Conservation (phyloP, 2,329 filamentous ascomycete genomes). For the Fusarium sp. region DNA sequence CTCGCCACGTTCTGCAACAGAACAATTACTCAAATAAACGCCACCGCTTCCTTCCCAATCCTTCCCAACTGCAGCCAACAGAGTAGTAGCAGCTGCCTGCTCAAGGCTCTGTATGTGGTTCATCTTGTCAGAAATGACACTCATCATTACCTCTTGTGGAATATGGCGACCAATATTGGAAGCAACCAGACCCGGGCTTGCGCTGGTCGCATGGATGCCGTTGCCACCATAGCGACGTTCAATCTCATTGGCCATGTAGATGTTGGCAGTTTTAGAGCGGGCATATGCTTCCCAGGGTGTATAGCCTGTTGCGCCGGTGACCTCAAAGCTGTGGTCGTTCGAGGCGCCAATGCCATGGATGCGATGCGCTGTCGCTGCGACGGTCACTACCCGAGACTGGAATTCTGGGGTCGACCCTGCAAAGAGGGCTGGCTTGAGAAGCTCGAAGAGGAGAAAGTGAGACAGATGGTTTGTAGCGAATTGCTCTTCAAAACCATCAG, state of each 20-base stretch:
- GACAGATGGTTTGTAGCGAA: conserved; percentile 33
- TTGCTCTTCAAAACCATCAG: conserved; percentile 32
- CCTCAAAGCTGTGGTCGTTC: conserved; percentile 5
- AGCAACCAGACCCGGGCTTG: conserved; percentile 3
- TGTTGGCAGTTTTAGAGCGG: conserved; percentile 8
- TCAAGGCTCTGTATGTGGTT: neutral
- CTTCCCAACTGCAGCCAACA: neutral
- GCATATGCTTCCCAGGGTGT: conserved; percentile 6
- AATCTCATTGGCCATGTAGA: conserved; percentile 15
- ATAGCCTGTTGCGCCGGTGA: neutral
- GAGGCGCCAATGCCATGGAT: conserved; percentile 5
- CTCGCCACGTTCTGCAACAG: neutral
- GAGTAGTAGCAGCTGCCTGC: conserved; percentile 6
- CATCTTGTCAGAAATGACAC: neutral
- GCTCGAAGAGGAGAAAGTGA: conserved; percentile 33
- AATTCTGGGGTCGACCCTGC: neutral
- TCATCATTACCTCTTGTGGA: conserved; percentile 7
- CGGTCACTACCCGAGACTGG: conserved; percentile 2
- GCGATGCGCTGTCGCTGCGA: conserved; percentile 10
- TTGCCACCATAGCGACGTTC: neutral
- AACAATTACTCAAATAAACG: conserved; percentile 1
- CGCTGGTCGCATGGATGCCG: conserved; percentile 12
- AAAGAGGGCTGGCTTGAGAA: neutral
- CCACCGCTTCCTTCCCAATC: conserved; percentile 7
- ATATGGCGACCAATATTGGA: conserved; percentile 7